Conservation (phyloP, 2,329 filamentous ascomycete species). For the Beauveria sp. region DNA sequence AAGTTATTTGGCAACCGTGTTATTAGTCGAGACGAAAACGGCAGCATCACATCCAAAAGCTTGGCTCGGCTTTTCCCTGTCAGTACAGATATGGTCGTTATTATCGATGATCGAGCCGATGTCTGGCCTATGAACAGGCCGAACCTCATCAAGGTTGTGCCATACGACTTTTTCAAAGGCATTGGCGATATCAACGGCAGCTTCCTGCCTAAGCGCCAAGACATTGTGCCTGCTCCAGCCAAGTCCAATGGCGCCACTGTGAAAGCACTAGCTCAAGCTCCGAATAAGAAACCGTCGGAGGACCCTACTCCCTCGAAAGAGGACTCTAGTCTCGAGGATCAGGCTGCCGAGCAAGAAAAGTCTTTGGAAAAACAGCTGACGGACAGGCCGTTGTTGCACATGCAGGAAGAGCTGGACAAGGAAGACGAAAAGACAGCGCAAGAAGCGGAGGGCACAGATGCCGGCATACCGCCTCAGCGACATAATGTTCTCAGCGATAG, state of each 20-base stretch:
- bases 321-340: slow-evolving; percentile 59
- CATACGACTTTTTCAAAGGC: slow-evolving; percentile 96
- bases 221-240: slow-evolving; percentile 34
- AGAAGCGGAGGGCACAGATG: slow-evolving; percentile 18
- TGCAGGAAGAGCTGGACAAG: slow-evolving; percentile 85
- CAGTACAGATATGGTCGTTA: slow-evolving; percentile 98
- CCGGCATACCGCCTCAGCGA: slow-evolving; percentile 33
- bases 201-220: slow-evolving; percentile 75
- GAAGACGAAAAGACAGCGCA: slow-evolving; percentile 45
- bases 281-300: slow-evolving; percentile 43
- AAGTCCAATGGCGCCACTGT: slow-evolving; percentile 18
- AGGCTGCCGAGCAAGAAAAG: slow-evolving; percentile 80
- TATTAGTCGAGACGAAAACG: slow-evolving; percentile 94
- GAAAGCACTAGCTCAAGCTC: slow-evolving; percentile 5
- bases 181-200: slow-evolving; percentile 98
- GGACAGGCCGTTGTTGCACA: slow-evolving; percentile 80
- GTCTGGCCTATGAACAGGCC: slow-evolving; percentile 88
- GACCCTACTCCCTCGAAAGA: slow-evolving; percentile 73
- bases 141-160: slow-evolving; percentile 89
- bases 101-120: slow-evolving; percentile 94
- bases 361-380: slow-evolving; percentile 81
- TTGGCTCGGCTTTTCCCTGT: slow-evolving; percentile 88
- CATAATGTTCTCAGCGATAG: slow-evolving; percentile 83
- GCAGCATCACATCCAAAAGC: slow-evolving; percentile 84
- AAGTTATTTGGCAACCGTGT: slow-evolving; percentile 91